Conservation (phyloP, 805 yeast genomes). For the Clavispora fructus region DNA sequence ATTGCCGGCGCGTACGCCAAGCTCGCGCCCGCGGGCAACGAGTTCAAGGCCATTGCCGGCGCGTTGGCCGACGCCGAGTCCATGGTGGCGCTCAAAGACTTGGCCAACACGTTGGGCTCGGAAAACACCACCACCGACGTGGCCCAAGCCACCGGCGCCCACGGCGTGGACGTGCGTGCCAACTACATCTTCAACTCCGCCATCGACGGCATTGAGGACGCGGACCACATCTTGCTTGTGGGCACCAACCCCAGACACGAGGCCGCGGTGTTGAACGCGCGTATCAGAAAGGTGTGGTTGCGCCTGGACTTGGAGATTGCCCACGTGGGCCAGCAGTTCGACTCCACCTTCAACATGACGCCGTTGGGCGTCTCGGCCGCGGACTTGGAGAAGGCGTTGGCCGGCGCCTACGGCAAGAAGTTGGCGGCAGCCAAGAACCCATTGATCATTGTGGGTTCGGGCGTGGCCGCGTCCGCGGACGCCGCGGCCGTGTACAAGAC, state of each 20-base stretch:
- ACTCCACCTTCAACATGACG: slow-evolving; percentile 64
- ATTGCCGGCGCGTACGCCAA: slow-evolving; percentile 58
- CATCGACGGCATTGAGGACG: slow-evolving; percentile 73
- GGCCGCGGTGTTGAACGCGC: slow-evolving; percentile 81
- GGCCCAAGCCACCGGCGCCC: slow-evolving; percentile 49
- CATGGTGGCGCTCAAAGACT: slow-evolving; percentile 75
- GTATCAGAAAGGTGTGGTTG: slow-evolving; percentile 80
- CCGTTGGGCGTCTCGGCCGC: slow-evolving; percentile 58
- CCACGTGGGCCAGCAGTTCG: slow-evolving; percentile 71
- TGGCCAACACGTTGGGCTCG: slow-evolving; percentile 69
- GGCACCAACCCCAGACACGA: slow-evolving; percentile 89
- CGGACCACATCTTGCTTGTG: slow-evolving; percentile 72
- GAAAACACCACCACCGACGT: slow-evolving; percentile 77
- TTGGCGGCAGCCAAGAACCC: slow-evolving; percentile 66
- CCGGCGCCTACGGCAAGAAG: slow-evolving; percentile 65
- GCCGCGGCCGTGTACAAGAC: slow-evolving; percentile 54
- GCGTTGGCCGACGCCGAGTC: slow-evolving; percentile 80
- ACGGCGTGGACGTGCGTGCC: slow-evolving; percentile 71
- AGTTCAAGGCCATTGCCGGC: slow-evolving; percentile 78
- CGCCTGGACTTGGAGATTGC: slow-evolving; percentile 61
- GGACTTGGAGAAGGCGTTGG: slow-evolving; percentile 54
- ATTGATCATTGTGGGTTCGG: slow-evolving; percentile 75
- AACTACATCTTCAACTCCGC: slow-evolving; percentile 77
- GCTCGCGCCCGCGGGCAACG: slow-evolving; percentile 58
- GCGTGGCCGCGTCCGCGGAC: slow-evolving; percentile 64